A percentile compares a stretch with the other conserved stretches of the same genome.
These are phyloP conservation scores for Cordyceps cateniannulata DNA, from an alignment of 2,329 filamentous ascomycete genomes.

Conservation along the genomic window DNA sequence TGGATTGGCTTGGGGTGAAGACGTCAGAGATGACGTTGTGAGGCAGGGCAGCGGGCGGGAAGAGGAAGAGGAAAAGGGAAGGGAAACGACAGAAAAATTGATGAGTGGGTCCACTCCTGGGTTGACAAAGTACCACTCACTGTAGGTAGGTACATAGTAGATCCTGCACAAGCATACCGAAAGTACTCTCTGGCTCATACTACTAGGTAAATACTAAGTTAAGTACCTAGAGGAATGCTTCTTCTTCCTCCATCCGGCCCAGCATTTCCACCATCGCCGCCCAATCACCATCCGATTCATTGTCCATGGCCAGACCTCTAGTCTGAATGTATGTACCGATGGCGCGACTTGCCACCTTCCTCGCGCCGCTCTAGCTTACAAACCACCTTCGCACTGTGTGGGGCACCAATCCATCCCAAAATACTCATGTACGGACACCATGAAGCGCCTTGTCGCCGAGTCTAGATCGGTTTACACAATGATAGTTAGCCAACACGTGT, in stretches of 20 bases:
- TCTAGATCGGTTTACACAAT: no score
- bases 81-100: slow-evolving; percentile 29
- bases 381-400: slow-evolving; percentile 5
- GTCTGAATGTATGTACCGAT: not conserved
- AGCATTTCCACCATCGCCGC: not conserved
- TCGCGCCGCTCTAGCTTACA: slow-evolving; percentile 5
- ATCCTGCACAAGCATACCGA: no score
- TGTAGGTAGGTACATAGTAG: no score
- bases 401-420: not conserved
- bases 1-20: slow-evolving; percentile 24
- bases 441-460: no score
- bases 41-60: slow-evolving; percentile 23
- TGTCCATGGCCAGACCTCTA: not conserved
- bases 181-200: no score
- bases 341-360: slow-evolving; percentile 9
- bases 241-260: not conserved
- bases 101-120: slow-evolving; percentile 1
- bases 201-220: not conserved
- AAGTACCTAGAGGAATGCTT: no score
- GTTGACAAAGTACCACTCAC: no score
- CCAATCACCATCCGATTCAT: not conserved
- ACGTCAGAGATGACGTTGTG: slow-evolving; percentile 45
- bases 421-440: no score
- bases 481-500: no score
- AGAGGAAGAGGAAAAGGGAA: slow-evolving; percentile 28